Base-by-base conservation (phyloP, 495 filamentous ascomycete species). In the Penicillium canescens region DNA sequence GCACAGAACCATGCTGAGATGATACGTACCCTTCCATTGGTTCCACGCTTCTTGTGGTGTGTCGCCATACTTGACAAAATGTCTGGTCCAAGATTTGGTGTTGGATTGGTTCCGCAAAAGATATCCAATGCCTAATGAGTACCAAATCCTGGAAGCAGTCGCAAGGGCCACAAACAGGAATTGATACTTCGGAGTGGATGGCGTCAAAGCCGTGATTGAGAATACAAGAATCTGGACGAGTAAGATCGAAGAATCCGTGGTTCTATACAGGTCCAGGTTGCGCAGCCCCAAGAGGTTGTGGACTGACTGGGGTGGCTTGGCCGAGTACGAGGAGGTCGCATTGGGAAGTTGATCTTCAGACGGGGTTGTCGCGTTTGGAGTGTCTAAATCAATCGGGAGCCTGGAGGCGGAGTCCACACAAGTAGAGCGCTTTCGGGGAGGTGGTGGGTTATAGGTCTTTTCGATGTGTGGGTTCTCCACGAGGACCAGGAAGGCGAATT, bases 401-500 rank as follows among this genome's bases (percentile, higher is more conserved):
- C 66, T 53, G 43, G 71, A 62, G 42, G 67, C 66, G 36, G 71
- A 66, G 50, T 74, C 75, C 42, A 62, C 74, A 50, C 63, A 74
- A 36, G 62, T 59, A 11, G 67, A 67, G 51, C 79, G 80, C 69
- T 82, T 83, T 66, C 90, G 85, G 21, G 89, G 86, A 28, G 90
- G 84, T 23, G 92, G 92, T 23, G 91, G 81, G 64, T 97, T 96
- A 76, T 98, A 98, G 9, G 87, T 97, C 75, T 95, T 96, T 67
- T 98, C 92, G 70, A 98, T 98, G 62, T 98, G 94, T 12, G 94
- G 94, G 66, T 96, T 96, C 71, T 98, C 94, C 47, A 98, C 87
- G 40, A 89, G 70, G 4, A 87, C 81, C 54, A 98, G 78, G 77
- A 98, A 98, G 33, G 85, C 87, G 63, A 98, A 92, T 74, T 98